Percentiles rank a stretch among this genome's conserved stretches.
These are phyloP conservation scores for Dictyostelium firmibasis DNA, from an alignment of 78 protist genomes.

Conservation along the genomic window DNA sequence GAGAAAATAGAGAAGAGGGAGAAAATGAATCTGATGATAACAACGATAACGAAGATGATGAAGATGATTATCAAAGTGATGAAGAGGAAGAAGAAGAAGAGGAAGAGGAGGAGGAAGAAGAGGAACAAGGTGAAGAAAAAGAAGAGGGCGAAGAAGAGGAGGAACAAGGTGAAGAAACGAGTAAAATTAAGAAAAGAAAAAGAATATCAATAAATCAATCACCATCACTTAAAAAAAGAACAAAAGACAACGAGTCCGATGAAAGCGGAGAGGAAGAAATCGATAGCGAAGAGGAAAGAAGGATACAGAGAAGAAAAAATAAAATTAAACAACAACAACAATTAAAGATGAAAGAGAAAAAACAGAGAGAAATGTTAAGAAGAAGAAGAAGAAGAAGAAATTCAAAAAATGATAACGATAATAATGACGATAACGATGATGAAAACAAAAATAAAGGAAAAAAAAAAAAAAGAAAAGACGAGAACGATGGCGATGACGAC, in stretches of 20 bases:
- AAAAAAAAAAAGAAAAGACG: background rate
- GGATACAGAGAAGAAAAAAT: background rate
- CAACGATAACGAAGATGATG: background rate
- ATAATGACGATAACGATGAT: background rate
- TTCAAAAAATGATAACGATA: background rate
- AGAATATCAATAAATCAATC: background rate
- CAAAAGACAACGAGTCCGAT: background rate
- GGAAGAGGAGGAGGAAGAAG: background rate
- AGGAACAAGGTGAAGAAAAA: background rate
- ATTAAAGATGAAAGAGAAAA: background rate
- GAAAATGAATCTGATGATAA: background rate
- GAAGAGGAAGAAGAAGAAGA: too few species aligned
- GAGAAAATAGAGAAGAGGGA: background rate
- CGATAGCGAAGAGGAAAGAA: conserved; percentile 15
- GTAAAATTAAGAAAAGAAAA: background rate
- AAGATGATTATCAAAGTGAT: background rate
- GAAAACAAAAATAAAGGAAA: background rate
- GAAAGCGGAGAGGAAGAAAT: background rate
- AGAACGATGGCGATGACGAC: background rate
- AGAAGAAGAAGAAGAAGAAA: background rate
- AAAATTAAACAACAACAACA: background rate
- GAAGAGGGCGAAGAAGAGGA: background rate
- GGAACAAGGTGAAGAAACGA: too few species aligned
- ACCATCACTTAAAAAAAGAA: background rate
- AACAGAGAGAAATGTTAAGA: background rate